Conservation (phyloP, 768 basidiomycete genomes). For the Tylopilus rubrobrunneus region DNA sequence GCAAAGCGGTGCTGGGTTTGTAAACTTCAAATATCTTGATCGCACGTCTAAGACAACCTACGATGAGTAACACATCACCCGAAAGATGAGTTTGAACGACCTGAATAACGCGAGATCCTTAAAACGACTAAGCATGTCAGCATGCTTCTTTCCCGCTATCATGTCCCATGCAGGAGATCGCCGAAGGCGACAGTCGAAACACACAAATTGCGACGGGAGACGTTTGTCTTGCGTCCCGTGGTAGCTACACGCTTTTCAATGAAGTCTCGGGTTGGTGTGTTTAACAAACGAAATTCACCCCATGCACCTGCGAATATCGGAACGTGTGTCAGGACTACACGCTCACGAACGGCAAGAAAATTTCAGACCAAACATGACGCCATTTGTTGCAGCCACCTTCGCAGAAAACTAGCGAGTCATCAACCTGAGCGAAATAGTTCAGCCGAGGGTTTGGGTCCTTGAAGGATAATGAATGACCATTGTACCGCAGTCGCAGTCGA, state of each 20-base stretch:
- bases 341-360: neutral
- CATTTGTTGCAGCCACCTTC: slow-evolving; percentile 71
- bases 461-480: slow-evolving; percentile 32
- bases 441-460: neutral
- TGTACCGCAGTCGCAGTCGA: slow-evolving; percentile 72
- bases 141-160: slow-evolving; percentile 54
- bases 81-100: slow-evolving; percentile 31
- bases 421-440: slow-evolving; percentile 37
- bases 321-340: neutral
- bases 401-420: slow-evolving; percentile 58
- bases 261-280: neutral
- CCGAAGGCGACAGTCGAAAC: slow-evolving; percentile 73
- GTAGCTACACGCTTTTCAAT: slow-evolving; percentile 40
- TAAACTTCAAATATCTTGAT: slow-evolving; percentile 63
- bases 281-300: slow-evolving; percentile 25
- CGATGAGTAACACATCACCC: neutral
- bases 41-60: slow-evolving; percentile 46
- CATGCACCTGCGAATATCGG: slow-evolving; percentile 32
- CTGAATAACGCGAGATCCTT: slow-evolving; percentile 69
- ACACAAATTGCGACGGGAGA: slow-evolving; percentile 58
- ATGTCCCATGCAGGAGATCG: slow-evolving; percentile 68
- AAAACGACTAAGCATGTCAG: slow-evolving; percentile 57
- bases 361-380: slow-evolving; percentile 71
- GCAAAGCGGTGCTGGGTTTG: slow-evolving; percentile 39
- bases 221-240: slow-evolving; percentile 56